Evolutionary conservation across 2,329 filamentous ascomycete species (phyloP), one percentile per base, ranked within the genome.

Genomic region (Scedosporium minutisporum): DNA sequence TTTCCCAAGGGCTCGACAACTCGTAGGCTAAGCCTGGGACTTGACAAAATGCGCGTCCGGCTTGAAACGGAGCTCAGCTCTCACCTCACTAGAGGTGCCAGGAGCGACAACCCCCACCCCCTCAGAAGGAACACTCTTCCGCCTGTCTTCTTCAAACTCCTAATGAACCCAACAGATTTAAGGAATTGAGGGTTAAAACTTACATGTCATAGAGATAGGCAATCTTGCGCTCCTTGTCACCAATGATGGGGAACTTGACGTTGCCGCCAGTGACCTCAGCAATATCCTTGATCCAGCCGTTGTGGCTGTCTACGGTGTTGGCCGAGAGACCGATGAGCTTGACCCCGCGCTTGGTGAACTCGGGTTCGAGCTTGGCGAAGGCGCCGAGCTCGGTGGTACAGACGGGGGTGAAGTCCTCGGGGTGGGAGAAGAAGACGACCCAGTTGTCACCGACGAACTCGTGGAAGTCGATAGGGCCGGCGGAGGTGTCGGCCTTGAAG

Each of bases 341-440:
- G 71, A 93, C 90, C 67, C 86, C 87, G 66, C 92, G 87, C 81
- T 90, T 91, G 71, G 86, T 83, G 77, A 97, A 96, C 77, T 96
- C 91, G 70, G 87, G 85, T 80, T 91, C 87, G 66, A 96, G 83
- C 78, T 93, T 95, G 69, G 92, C 90, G 71, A 97, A 96, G 64
- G 92, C 92, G 66, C 92, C 93, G 66, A 97, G 88, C 80, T 97
- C 93, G 62, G 92, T 97, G 67, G 93, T 97, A 83, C 93, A 97
- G 64, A 96, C 93, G 62, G 93, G 93, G 1, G 93, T 96, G 82
- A 90, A 96, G 77, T 96, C 93, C 75, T 88, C 88, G 3, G 90
- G 90, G 79, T 93, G 90, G 38, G 88, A 91, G 82, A 95, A 93
- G 69, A 95, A 81, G 67, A 95, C 84, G 64, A 88, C 86, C 90